phyloP scores from a whole-genome alignment of 805 yeast species.

The Teunomyces tritomae region DNA sequence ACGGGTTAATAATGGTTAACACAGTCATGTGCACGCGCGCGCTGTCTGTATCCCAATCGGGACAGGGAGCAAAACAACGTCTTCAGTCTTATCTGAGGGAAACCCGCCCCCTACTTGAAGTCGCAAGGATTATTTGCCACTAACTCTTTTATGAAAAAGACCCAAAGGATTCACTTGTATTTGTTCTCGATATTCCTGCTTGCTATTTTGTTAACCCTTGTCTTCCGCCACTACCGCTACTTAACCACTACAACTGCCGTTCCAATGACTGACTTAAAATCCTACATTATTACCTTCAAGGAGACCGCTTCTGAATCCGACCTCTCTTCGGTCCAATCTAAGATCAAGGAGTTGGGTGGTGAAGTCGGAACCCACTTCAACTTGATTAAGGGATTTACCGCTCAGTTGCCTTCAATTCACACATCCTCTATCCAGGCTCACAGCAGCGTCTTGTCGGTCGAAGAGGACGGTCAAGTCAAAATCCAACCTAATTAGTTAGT shows the following conservation, averaged over 20 bases:
- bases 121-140: conserved; percentile 1
- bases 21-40: background rate
- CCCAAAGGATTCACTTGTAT: conserved; percentile 3
- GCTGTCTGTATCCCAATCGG: conserved; percentile 2
- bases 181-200: conserved; percentile 8
- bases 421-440: conserved; percentile 45
- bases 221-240: background rate
- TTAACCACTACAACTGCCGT: background rate
- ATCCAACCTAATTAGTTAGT: conserved; percentile 23
- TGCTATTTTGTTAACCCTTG: conserved; percentile 4
- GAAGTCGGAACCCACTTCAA: conserved; percentile 57
- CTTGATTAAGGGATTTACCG: conserved; percentile 65
- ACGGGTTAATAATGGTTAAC: too few species aligned
- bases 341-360: conserved; percentile 55
- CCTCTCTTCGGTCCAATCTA: conserved; percentile 43
- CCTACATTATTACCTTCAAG: conserved; percentile 46
- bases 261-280: conserved; percentile 30
- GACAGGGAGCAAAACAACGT: background rate
- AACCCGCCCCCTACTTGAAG: background rate
- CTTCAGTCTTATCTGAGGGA: background rate
- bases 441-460: conserved; percentile 55
- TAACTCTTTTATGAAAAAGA: conserved; percentile 1
- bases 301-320: conserved; percentile 43
- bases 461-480: conserved; percentile 66
- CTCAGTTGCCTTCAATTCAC: conserved; percentile 56